Evolutionary conservation across 163 green algal species (phyloP).

Genomic region (Scenedesmus sp.): DNA sequence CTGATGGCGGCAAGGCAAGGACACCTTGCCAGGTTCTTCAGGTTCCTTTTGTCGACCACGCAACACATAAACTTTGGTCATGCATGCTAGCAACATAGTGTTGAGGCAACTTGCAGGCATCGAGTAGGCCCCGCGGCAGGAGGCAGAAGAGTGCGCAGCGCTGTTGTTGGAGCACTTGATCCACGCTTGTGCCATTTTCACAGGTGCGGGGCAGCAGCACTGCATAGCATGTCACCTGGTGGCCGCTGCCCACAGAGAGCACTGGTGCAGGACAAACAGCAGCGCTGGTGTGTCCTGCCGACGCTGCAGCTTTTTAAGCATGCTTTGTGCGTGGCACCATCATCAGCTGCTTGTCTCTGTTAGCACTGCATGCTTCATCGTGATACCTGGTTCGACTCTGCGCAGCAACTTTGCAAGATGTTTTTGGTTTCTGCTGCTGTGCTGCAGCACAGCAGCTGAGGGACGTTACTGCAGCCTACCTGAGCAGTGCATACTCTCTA

Average conservation of each 20-base stretch:
- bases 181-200: background rate
- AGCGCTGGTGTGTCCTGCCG: background rate
- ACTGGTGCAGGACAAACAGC: background rate
- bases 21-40: too few species aligned
- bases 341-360: background rate
- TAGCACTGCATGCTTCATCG: background rate
- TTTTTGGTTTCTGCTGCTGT: too few species aligned
- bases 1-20: too few species aligned
- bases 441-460: too few species aligned
- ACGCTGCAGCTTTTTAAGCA: background rate
- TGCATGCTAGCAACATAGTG: background rate
- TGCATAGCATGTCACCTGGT: background rate
- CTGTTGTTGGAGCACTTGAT: background rate
- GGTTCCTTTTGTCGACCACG: too few species aligned
- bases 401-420: too few species aligned
- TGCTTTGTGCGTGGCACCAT: background rate
- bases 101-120: background rate
- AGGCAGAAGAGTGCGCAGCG: too few species aligned
- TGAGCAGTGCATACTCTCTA: too few species aligned
- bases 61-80: too few species aligned
- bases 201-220: background rate
- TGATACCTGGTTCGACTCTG: background rate
- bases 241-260: too few species aligned
- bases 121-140: background rate
- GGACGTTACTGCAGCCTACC: too few species aligned